Base-by-base conservation (phyloP, 768 basidiomycete genomes). In the Sutorius australiensis region DNA sequence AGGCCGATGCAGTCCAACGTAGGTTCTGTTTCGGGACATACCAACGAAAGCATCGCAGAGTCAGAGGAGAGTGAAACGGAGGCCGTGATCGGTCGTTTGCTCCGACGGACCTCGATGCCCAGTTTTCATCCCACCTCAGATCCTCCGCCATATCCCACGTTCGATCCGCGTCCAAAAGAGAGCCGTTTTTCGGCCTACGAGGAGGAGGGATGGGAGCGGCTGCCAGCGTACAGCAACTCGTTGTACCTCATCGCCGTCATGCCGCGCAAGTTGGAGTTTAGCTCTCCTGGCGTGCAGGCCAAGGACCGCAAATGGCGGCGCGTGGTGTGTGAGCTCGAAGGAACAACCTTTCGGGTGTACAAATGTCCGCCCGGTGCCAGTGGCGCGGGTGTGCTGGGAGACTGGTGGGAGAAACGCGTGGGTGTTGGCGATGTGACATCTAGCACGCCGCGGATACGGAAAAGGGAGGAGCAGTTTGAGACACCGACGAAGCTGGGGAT, bases 251-350 rank as follows among this genome's bases (percentile, higher is more conserved):
- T 82, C 33, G 91, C 86, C 3, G 77, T 85, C 49, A 80, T 99
- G 75, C 87, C 88, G 1, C 82, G 90, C 43, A 99, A 99, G 77
- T 81, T 94, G 84, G 97, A 99, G 75, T 98, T 99, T 65, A 75
- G 72, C 5, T 70, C 78, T 11, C 92, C 94, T 0, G 94, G 94
- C 7, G 76, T 91, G 3, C 91, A 95, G 68, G 86, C 95, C 7
- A 81, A 78, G 65, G 95, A 98, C 66, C 77, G 97, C 42, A 91
- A 92, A 64, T 99, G 97, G 97, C 81, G 89, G 54, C 77, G 89
- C 46, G 83, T 88, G 46, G 77, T 94, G 58, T 90, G 92, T 65
- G 89, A 95, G 61, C 72, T 99, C 27, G 92, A 97, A 63, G 97
- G 97, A 42, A 98, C 97, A n/a, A 75, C 78, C 56, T 83, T 98